Evolutionary conservation across 371 early-diverging fungal genomes (phyloP).

Genomic region (Batkoa obscura): DNA sequence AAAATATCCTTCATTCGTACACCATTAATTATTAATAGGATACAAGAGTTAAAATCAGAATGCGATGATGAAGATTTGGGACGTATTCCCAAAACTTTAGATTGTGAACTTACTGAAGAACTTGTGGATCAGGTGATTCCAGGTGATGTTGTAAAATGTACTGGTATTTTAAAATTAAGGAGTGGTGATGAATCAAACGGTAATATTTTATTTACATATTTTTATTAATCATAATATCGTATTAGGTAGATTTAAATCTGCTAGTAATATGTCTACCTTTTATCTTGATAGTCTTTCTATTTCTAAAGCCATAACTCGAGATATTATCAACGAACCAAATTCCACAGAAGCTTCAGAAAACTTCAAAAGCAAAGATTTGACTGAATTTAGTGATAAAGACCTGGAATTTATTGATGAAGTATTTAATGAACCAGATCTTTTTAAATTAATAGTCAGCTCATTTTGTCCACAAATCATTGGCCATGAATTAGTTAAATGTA

Average conservation of each 20-base stretch:
- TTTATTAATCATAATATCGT: conserved; percentile 18
- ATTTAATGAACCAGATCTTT: conserved; percentile 45
- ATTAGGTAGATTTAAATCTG: conserved; percentile 31
- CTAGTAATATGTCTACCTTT: conserved; percentile 46
- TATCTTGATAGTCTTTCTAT: conserved; percentile 44
- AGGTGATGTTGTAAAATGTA: conserved; percentile 90
- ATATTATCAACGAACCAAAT: not conserved
- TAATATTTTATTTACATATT: conserved; percentile 8
- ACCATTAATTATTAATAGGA: conserved; percentile 11
- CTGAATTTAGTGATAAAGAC: conserved; percentile 48
- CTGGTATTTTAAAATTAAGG: conserved; percentile 76
- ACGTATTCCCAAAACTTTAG: conserved; percentile 92
- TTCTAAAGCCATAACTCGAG: conserved; percentile 16
- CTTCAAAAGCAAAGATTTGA: conserved; percentile 25
- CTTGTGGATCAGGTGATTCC: conserved; percentile 93
- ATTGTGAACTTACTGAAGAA: conserved; percentile 86
- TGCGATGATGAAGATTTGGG: conserved; percentile 71
- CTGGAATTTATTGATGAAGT: conserved; percentile 62
- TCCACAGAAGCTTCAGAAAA: conserved; percentile 1
- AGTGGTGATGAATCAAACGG: conserved; percentile 23
- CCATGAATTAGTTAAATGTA: conserved; percentile 75
- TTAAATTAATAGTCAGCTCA: conserved; percentile 64
- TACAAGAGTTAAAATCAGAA: conserved; percentile 43
- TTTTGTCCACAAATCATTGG: conserved; percentile 95
- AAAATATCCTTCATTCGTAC: conserved; percentile 11